Conservation (phyloP, 208 protist species). For the Acanthamoeba royreba region DNA sequence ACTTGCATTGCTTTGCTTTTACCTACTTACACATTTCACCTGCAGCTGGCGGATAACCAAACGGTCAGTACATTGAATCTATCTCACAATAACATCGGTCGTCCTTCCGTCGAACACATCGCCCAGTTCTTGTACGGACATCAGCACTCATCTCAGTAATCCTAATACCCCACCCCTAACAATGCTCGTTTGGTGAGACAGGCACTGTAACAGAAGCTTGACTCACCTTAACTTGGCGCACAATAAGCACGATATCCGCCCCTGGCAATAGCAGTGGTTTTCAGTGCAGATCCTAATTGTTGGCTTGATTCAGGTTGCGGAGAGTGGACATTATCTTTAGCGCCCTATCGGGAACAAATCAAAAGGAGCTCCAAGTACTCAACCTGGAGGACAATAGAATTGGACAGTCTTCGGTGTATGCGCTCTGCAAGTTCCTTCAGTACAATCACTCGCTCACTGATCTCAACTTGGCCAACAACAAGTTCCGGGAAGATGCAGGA, state of each 20-base stretch:
- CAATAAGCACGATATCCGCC: neutral
- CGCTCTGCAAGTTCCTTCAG: slow-evolving; percentile 12
- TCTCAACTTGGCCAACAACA: neutral
- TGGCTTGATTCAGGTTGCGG: neutral
- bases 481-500: neutral
- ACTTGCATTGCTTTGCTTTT: no score
- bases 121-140: slow-evolving; percentile 21
- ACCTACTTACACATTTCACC: no score
- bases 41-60: neutral
- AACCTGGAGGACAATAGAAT: slow-evolving; percentile 16
- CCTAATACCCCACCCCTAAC: no score
- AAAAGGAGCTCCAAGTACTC: slow-evolving; percentile 8
- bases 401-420: neutral
- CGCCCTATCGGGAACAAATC: neutral
- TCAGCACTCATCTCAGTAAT: no score
- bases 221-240: neutral
- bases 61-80: neutral
- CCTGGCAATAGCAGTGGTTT: neutral
- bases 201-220: neutral
- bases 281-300: no score
- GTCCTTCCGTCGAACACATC: neutral
- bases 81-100: neutral
- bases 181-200: no score
- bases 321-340: neutral
- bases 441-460: slow-evolving; percentile 36